phyloP scores from a whole-genome alignment of 768 basidiomycete genomes.

The Mycena epipterygia region DNA sequence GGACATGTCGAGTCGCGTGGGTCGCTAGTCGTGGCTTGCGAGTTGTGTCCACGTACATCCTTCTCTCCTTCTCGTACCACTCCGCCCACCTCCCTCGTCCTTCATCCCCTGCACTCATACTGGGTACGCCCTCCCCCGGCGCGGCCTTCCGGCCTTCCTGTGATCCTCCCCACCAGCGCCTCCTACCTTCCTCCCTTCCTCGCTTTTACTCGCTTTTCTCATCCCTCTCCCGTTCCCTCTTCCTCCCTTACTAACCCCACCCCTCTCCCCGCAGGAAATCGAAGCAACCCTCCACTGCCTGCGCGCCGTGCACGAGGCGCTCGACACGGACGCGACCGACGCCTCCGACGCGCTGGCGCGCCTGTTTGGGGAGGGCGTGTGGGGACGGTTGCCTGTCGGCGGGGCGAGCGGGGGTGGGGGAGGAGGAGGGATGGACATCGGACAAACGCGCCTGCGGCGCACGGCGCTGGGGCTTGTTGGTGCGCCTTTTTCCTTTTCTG shows the following conservation, averaged over 20 bases:
- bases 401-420: constrained; percentile 49
- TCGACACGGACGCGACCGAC: constrained; percentile 62
- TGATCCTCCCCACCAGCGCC: not conserved
- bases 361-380: constrained; percentile 80
- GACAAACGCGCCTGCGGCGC: too few relatives aligned
- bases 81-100: too few relatives aligned
- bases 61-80: too few relatives aligned
- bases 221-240: not conserved
- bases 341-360: constrained; percentile 54
- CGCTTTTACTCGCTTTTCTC: not conserved
- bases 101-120: too few relatives aligned
- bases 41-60: too few relatives aligned
- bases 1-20: too few relatives aligned
- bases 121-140: too few relatives aligned
- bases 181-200: not conserved
- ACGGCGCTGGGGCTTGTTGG: constrained; percentile 85
- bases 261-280: constrained; percentile 68
- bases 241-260: not conserved
- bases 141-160: not conserved
- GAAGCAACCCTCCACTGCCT: constrained; percentile 92
- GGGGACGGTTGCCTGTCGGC: constrained; percentile 75
- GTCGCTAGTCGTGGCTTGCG: too few relatives aligned
- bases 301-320: constrained; percentile 89
- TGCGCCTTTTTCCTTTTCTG: constrained; percentile 46
- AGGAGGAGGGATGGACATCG: too few relatives aligned